Evolutionary conservation across 768 basidiomycete genomes (phyloP).

Genomic region (Nidularia pulvinata): DNA sequence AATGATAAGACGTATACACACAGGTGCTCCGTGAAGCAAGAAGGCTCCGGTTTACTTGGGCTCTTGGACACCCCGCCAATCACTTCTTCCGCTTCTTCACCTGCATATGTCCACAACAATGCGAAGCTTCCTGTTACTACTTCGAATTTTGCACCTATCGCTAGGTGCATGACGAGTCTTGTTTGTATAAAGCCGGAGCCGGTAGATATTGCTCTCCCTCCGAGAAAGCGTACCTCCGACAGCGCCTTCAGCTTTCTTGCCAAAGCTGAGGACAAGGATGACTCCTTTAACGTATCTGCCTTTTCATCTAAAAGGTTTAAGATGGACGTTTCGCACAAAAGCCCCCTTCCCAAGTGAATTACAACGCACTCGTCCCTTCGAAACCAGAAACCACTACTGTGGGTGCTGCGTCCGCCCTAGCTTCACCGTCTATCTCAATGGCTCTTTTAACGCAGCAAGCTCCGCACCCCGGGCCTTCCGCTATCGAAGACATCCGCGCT

Average conservation of each 20-base stretch:
- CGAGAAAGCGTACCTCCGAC: slow-evolving; percentile 35
- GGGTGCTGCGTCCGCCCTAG: too few relatives aligned
- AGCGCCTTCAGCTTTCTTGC: slow-evolving; percentile 9
- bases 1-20: neutral
- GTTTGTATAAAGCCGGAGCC: slow-evolving; percentile 24
- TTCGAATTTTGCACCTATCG: neutral
- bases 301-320: slow-evolving; percentile 1
- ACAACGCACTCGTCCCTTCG: neutral
- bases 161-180: slow-evolving; percentile 1
- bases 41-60: neutral
- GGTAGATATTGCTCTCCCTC: slow-evolving; percentile 18
- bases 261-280: slow-evolving; percentile 1
- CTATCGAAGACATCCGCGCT: neutral
- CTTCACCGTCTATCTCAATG: neutral
- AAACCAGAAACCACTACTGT: neutral
- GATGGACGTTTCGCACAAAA: neutral
- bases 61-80: neutral
- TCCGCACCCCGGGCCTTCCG: neutral
- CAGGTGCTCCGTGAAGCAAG: neutral
- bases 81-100: too few relatives aligned
- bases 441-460: neutral
- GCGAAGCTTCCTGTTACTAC: too few relatives aligned
- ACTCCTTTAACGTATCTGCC: neutral
- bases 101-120: too few relatives aligned
- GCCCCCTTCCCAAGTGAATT: neutral